These are phyloP conservation scores for Protomyces pachydermus DNA, from an alignment of 1,139 yeast genomes.

Conservation along the genomic window DNA sequence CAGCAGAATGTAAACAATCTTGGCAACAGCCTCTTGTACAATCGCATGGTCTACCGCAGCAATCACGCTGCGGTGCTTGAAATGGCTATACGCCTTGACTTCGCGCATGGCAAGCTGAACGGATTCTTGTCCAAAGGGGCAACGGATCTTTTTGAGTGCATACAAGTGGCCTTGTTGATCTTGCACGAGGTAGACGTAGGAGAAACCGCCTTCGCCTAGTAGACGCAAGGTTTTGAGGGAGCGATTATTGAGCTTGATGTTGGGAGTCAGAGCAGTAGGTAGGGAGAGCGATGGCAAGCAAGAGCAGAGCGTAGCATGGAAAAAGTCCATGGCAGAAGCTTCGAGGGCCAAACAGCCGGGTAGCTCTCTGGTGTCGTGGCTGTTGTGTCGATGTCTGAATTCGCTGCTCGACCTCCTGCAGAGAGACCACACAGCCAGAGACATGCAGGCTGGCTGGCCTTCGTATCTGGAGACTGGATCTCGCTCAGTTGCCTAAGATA, in stretches of 20 bases:
- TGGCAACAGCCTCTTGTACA: constrained; percentile 68
- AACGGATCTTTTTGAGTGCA: constrained; percentile 79
- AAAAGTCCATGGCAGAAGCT: not conserved
- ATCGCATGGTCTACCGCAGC: constrained; percentile 56
- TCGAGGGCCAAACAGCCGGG: too few relatives aligned
- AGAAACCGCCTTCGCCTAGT: constrained; percentile 84
- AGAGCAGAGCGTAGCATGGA: not conserved
- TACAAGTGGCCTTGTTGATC: constrained; percentile 49
- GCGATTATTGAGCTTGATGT: not conserved
- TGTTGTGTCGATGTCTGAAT: too few relatives aligned
- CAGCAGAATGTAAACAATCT: constrained; percentile 67
- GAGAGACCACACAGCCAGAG: too few relatives aligned
- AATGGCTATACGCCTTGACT: constrained; percentile 67
- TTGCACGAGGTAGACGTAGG: constrained; percentile 78
- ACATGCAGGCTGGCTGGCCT: too few relatives aligned
- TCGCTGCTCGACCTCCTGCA: too few relatives aligned
- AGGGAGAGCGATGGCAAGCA: not conserved
- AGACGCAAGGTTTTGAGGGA: constrained; percentile 51
- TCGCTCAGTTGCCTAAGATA: too few relatives aligned
- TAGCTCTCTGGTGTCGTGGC: too few relatives aligned
- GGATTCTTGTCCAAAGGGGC: constrained; percentile 80
- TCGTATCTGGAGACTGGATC: too few relatives aligned
- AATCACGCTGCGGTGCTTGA: constrained; percentile 63
- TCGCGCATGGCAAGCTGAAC: constrained; percentile 69
- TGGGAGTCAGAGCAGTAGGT: not conserved